These are phyloP conservation scores for Adansonia digitata DNA, from an alignment of 345 rosid species.

Conservation along the genomic window DNA sequence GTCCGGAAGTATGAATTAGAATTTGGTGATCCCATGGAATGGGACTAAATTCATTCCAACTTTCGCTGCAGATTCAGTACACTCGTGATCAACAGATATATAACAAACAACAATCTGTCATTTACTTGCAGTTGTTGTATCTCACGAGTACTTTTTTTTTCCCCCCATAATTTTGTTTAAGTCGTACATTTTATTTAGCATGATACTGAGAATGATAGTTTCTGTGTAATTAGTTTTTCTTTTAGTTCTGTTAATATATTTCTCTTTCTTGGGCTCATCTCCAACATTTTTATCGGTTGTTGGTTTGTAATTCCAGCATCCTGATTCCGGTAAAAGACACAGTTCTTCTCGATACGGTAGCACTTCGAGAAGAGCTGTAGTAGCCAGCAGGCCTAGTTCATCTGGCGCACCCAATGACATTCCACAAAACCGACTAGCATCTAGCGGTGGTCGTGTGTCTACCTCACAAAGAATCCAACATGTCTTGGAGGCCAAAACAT, in stretches of 20 bases:
- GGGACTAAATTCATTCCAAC: background rate
- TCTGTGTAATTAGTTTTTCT: background rate
- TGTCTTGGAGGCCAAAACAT: slow-evolving; percentile 46
- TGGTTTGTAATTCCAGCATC: slow-evolving; percentile 35
- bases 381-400: slow-evolving; percentile 57
- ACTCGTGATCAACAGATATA: background rate
- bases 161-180: background rate
- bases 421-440: slow-evolving; percentile 50
- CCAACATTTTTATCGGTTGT: background rate
- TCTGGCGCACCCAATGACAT: slow-evolving; percentile 60
- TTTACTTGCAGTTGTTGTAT: background rate
- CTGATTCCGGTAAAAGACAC: slow-evolving; percentile 43
- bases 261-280: background rate
- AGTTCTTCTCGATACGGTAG: slow-evolving; percentile 61
- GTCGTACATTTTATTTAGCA: background rate
- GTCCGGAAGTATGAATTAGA: background rate
- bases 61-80: background rate
- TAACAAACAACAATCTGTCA: background rate
- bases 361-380: slow-evolving; percentile 58
- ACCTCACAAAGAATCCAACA: slow-evolving; percentile 53
- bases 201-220: background rate
- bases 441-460: slow-evolving; percentile 59
- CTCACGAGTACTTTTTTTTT: background rate
- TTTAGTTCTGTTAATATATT: background rate
- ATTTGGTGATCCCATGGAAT: background rate